A percentile compares a stretch with the other conserved stretches of the same genome.
Evolutionary conservation across 768 basidiomycete species (phyloP).

Genomic region (Naematelia encephala): DNA sequence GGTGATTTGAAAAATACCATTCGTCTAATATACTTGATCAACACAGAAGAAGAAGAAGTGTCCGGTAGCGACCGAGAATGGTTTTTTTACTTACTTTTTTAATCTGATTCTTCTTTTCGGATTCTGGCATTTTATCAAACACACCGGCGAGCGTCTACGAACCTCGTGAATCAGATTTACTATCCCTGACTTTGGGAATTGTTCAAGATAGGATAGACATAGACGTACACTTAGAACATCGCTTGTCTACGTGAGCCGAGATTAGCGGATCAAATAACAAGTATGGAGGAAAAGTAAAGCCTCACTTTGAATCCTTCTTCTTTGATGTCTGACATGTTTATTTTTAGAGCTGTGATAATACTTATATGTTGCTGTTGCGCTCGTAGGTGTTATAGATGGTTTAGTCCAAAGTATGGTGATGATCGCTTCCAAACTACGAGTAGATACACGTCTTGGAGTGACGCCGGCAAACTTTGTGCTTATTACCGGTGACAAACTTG

Average conservation of each 20-base stretch:
- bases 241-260: conserved; percentile 29
- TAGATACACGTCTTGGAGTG: background rate
- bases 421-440: too few species aligned
- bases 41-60: too few species aligned
- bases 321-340: conserved; percentile 43
- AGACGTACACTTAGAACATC: conserved; percentile 31
- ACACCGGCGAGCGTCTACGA: conserved; percentile 38
- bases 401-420: too few species aligned
- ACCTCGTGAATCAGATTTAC: background rate
- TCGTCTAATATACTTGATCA: conserved; percentile 58
- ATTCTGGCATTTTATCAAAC: conserved; percentile 46
- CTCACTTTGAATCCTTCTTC: conserved; percentile 46
- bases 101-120: conserved; percentile 48
- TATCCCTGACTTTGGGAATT: background rate
- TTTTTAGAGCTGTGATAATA: background rate
- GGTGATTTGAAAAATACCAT: conserved; percentile 81
- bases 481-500: too few species aligned
- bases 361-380: background rate
- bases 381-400: too few species aligned
- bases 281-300: background rate
- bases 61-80: too few species aligned
- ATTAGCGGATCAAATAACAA: background rate
- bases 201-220: background rate
- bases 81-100: conserved; percentile 47
- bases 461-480: background rate